Percentiles rank a stretch among this genome's conserved stretches.
phyloP scores from a whole-genome alignment of 2,329 filamentous ascomycete species.

The Xylaria arbuscula region DNA sequence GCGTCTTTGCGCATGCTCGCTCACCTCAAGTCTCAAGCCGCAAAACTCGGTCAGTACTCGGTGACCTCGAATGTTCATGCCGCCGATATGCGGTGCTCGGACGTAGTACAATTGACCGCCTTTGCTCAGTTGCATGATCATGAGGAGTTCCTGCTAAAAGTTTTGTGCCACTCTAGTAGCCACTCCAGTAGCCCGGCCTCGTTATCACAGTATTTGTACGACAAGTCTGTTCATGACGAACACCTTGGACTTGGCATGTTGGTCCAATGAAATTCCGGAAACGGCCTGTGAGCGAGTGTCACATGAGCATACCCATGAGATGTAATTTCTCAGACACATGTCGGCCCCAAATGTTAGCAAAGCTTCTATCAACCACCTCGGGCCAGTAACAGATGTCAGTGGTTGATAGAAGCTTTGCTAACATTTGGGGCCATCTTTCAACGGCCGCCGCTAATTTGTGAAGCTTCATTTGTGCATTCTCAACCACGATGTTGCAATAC shows the following conservation, averaged over 20 bases:
- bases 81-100: constrained; percentile 28
- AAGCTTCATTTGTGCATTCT: constrained; percentile 10
- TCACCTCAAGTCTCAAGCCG: constrained; percentile 7
- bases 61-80: constrained; percentile 14
- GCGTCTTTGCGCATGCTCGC: constrained; percentile 30
- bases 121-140: constrained; percentile 24
- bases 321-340: constrained; percentile 23
- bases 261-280: constrained; percentile 35
- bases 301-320: constrained; percentile 40
- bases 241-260: background rate
- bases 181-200: constrained; percentile 16
- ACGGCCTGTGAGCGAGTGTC: constrained; percentile 35
- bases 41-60: background rate
- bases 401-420: background rate
- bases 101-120: constrained; percentile 34
- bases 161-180: constrained; percentile 7
- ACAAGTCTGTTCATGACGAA: constrained; percentile 17
- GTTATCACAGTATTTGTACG: constrained; percentile 10
- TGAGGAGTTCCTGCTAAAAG: constrained; percentile 18
- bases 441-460: constrained; percentile 17
- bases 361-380: constrained; percentile 8
- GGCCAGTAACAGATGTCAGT: constrained; percentile 33
- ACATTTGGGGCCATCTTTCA: constrained; percentile 16
- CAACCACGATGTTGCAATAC: background rate
- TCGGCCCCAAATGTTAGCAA: constrained; percentile 10